These are phyloP conservation scores for Quercus alba DNA, from an alignment of 306 rosid genomes.

Conservation along the genomic window DNA sequence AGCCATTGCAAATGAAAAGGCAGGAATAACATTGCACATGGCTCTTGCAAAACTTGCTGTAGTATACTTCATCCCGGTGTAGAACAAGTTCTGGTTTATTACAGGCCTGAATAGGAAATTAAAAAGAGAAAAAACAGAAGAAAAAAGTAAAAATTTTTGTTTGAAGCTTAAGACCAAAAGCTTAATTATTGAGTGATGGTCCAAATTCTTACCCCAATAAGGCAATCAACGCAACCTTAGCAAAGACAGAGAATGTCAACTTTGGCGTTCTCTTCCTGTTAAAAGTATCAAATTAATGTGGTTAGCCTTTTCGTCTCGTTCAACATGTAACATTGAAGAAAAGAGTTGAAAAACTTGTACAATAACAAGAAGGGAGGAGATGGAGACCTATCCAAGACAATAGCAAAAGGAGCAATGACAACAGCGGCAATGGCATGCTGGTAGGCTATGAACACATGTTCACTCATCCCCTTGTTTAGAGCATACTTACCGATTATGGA, in stretches of 20 bases:
- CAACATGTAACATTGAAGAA: no score
- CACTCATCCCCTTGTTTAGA: slow-evolving; percentile 47
- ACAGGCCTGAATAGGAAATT: slow-evolving; percentile 41
- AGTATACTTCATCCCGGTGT: slow-evolving; percentile 47
- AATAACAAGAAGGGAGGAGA: background rate
- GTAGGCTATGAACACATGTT: slow-evolving; percentile 36
- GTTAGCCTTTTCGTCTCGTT: no score
- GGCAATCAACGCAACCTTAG: slow-evolving; percentile 21
- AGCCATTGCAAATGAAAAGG: slow-evolving; percentile 54
- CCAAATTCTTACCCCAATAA: slow-evolving; percentile 34
- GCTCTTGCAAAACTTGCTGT: slow-evolving; percentile 52
- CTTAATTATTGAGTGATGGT: background rate
- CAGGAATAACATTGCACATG: slow-evolving; percentile 57
- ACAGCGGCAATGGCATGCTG: slow-evolving; percentile 41
- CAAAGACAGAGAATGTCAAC: slow-evolving; percentile 23
- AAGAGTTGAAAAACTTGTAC: no score
- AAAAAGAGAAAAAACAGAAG: no score
- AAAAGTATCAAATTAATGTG: background rate
- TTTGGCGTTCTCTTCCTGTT: slow-evolving; percentile 49
- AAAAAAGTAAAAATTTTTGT: no score
- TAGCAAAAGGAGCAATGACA: slow-evolving; percentile 46
- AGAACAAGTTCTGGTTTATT: slow-evolving; percentile 55
- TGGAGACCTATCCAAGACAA: slow-evolving; percentile 43
- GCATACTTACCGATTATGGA: slow-evolving; percentile 35
- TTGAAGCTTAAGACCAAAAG: no score